Conservation (phyloP, 2,329 filamentous ascomycete genomes). For the Hypoxylon sp. region DNA sequence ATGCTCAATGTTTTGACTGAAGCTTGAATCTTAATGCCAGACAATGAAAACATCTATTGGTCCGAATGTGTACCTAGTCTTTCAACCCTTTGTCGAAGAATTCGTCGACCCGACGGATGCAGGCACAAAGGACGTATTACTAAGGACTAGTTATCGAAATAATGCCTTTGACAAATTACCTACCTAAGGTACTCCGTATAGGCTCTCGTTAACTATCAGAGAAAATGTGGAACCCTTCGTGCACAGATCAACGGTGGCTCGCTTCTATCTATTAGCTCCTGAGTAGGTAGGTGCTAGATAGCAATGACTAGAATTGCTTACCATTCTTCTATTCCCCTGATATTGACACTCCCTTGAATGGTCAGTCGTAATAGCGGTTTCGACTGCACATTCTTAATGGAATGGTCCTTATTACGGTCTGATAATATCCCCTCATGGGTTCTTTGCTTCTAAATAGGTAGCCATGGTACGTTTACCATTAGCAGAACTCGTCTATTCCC, state of each 20-base stretch:
- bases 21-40: background rate
- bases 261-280: no score
- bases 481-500: background rate
- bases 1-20: constrained; percentile 1
- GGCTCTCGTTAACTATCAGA: no score
- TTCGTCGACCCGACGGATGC: constrained; percentile 27
- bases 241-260: no score
- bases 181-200: no score
- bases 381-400: background rate
- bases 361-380: background rate
- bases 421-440: background rate
- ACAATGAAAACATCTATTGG: constrained; percentile 12
- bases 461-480: background rate
- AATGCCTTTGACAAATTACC: background rate
- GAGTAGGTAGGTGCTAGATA: no score
- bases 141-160: background rate
- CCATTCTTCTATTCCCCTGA: no score
- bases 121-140: constrained; percentile 26
- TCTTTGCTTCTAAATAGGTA: background rate
- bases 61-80: background rate
- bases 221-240: no score
- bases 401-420: background rate
- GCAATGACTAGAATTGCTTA: no score
- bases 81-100: constrained; percentile 14
- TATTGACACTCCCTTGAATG: no score